Base-by-base conservation (phyloP, 352 stramenopile species). In the Phytophthora gonapodyides region DNA sequence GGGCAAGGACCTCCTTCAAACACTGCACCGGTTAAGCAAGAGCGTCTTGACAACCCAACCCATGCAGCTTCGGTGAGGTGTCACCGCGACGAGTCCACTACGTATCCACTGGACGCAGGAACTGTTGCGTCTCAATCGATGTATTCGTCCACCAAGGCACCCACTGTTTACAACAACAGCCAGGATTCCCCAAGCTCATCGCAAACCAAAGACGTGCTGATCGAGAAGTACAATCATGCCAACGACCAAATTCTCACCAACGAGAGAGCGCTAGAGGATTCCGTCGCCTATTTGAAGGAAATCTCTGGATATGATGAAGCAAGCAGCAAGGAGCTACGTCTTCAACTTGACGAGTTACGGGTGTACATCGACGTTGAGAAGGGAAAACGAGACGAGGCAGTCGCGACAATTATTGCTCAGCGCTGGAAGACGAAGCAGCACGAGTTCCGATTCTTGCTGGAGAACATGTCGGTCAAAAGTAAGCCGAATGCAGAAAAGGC, bases 241-340 rank as follows among this genome's bases (percentile, higher is more conserved):
- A 76, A 77, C 37, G 48, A 69, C 17, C 44, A 72, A 44, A 72
- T 65, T 35, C 47, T 61, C 34, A 67, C 71, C 10, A 80, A 82
- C 56, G 61, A 81, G 44, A 59, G 41, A 33, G 70, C 67, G 3
- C 34, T 82, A 1, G 61, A 68, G 1, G 53, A 67, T 48, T 64
- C 67, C 16, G 37, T 71, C 1, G 27, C 50, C n/a, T 60, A 66
- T 38, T 52, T 80, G 16, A 57, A 69, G 19, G 31, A 50, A 41
- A 66, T 45, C 12, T 52, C 71, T 16, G 36, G 63, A 0, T 49
- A 64, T n/a, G 63, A 69, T 36, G 60, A 73, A 36, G 10, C 48
- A 2, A 48, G 54, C 10, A 66, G 55, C 1, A 50, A 60, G 7
- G 48, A 72, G 19, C 44, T 71, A 34, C 75, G 67, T 31, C 53